phyloP scores from a whole-genome alignment of 176 grass and related monocot species.

The Musa troglodytarum region DNA sequence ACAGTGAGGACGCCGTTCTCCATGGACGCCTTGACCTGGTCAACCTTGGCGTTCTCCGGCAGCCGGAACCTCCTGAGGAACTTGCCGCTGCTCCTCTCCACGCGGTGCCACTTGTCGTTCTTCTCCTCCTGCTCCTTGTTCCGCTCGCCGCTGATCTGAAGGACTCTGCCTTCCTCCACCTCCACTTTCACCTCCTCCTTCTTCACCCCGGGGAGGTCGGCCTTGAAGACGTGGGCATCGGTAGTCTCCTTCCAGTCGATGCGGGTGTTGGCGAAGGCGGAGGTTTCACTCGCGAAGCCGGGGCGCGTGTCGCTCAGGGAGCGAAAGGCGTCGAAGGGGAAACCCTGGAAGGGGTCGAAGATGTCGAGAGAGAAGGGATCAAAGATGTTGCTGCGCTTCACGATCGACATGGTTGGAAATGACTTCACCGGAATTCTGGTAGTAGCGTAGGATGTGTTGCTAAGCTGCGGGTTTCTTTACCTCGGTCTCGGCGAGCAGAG shows the following conservation, averaged over 20 bases:
- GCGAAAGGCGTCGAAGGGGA: conserved; percentile 34
- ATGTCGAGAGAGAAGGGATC: conserved; percentile 48
- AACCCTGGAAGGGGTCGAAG: conserved; percentile 48
- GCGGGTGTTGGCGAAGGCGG: not conserved
- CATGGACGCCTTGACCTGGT: not conserved
- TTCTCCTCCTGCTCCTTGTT: conserved; percentile 1
- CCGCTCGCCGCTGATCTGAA: conserved; percentile 1
- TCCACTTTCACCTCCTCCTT: conserved; percentile 1
- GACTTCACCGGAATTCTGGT: not conserved
- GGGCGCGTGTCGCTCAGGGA: conserved; percentile 5
- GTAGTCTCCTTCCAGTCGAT: not conserved
- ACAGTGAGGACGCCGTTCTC: not conserved
- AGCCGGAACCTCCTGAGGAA: not conserved
- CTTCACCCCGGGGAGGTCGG: not conserved
- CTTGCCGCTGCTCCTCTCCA: not conserved
- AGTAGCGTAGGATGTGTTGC: no score
- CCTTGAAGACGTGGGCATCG: not conserved
- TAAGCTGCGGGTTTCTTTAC: no score
- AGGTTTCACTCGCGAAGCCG: not conserved
- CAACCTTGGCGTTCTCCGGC: conserved; percentile 1
- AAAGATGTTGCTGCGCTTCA: conserved; percentile 35
- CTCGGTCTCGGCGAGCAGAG: no score
- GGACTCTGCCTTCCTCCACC: not conserved
- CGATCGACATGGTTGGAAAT: not conserved
- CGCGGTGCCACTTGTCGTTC: not conserved